Percentiles rank a stretch among this genome's conserved stretches.
Conservation (phyloP, 345 rosid species). For the Lagerstroemia speciosa region DNA sequence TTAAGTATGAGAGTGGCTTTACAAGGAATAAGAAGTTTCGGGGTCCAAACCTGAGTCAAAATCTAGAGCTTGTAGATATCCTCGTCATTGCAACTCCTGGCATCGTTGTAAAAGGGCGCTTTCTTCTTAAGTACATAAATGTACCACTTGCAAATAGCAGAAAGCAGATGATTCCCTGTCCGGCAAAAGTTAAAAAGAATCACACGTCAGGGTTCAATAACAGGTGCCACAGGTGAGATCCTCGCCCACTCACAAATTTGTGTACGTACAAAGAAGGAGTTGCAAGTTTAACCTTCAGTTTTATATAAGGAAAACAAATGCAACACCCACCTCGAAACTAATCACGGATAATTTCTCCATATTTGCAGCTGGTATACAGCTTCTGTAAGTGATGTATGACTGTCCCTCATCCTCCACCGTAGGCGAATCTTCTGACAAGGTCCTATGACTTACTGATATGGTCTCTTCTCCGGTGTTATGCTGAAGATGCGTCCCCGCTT, state of each 20-base stretch:
- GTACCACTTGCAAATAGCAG: constrained; percentile 57
- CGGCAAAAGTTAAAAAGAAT: background rate
- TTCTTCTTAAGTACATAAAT: constrained; percentile 51
- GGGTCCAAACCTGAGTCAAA: constrained; percentile 18
- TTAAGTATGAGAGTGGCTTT: background rate
- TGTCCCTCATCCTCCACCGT: constrained; percentile 24
- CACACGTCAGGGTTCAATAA: background rate
- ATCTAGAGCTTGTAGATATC: constrained; percentile 53
- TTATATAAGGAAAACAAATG: background rate
- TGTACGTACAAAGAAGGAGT: background rate
- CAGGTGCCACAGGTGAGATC: background rate
- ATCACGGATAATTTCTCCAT: constrained; percentile 70
- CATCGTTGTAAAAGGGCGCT: constrained; percentile 29
- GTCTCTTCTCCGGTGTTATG: constrained; percentile 18
- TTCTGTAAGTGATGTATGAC: constrained; percentile 66
- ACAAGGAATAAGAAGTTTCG: background rate
- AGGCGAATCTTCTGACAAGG: constrained; percentile 38
- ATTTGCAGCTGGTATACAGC: constrained; percentile 63
- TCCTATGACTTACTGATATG: constrained; percentile 24
- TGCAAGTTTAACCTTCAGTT: background rate
- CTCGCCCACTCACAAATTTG: background rate
- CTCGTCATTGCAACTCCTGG: constrained; percentile 53
- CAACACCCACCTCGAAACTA: constrained; percentile 70
- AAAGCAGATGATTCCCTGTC: constrained; percentile 50
- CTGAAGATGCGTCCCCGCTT: background rate